Conservation (phyloP, 495 filamentous ascomycete species). For the Haplographium delicatum region DNA sequence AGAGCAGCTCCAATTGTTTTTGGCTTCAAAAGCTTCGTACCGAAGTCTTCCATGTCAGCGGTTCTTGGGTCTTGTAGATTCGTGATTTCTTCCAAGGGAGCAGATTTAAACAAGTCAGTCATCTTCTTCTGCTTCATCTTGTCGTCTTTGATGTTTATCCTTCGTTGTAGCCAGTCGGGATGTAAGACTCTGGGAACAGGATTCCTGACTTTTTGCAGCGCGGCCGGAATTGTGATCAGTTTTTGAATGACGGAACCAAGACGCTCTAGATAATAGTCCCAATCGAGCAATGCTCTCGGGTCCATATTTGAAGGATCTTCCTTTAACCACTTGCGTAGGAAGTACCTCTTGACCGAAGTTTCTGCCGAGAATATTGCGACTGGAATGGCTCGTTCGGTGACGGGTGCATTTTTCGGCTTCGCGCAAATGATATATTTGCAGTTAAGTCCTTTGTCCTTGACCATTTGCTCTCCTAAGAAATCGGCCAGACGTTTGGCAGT, state of each 20-base stretch:
- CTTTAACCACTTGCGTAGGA: slow-evolving; percentile 90
- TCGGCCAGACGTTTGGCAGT: slow-evolving; percentile 94
- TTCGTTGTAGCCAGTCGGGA: slow-evolving; percentile 91
- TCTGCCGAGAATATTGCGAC: slow-evolving; percentile 97
- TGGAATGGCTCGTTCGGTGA: slow-evolving; percentile 91
- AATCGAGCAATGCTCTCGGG: slow-evolving; percentile 82
- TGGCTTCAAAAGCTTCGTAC: slow-evolving; percentile 55
- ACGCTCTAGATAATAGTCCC: slow-evolving; percentile 94
- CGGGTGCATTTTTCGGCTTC: slow-evolving; percentile 78
- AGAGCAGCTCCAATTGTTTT: slow-evolving; percentile 59
- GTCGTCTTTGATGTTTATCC: slow-evolving; percentile 93
- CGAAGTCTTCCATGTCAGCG: slow-evolving; percentile 84
- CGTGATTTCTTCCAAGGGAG: slow-evolving; percentile 65
- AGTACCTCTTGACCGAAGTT: slow-evolving; percentile 76
- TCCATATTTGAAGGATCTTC: slow-evolving; percentile 94
- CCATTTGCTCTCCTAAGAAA: slow-evolving; percentile 96
- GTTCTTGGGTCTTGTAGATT: slow-evolving; percentile 56
- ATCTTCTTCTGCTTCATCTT: slow-evolving; percentile 98
- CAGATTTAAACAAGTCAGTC: slow-evolving; percentile 86
- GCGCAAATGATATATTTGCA: slow-evolving; percentile 99
- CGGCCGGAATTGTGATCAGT: slow-evolving; percentile 95
- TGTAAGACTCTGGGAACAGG: slow-evolving; percentile 90
- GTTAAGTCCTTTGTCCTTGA: slow-evolving; percentile 97
- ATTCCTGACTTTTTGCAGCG: slow-evolving; percentile 89
- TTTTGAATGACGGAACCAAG: slow-evolving; percentile 96